Evolutionary conservation across 352 stramenopile species (phyloP).

Genomic region (Blastocystis sp.): DNA sequence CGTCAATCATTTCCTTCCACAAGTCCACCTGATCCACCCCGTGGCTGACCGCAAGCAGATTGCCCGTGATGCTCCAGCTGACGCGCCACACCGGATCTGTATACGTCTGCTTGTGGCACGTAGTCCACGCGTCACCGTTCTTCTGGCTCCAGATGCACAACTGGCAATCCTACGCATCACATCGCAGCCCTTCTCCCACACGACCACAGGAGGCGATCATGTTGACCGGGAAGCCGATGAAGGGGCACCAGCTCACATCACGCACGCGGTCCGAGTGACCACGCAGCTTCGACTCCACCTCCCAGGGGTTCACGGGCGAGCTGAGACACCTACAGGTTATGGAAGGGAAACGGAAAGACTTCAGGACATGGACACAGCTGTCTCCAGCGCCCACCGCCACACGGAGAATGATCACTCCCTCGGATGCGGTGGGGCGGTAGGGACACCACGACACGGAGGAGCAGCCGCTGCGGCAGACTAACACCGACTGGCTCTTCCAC

Average conservation of each 20-base stretch:
- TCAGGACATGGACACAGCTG: constrained; percentile 94
- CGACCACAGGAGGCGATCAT: constrained; percentile 83
- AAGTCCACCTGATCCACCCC: constrained; percentile 93
- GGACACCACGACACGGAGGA: constrained; percentile 94
- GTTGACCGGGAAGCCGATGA: constrained; percentile 85
- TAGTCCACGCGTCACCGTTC: constrained; percentile 73
- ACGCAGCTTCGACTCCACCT: constrained; percentile 60
- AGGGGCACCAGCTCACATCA: constrained; percentile 94
- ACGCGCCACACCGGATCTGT: constrained; percentile 93
- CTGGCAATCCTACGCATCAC: constrained; percentile 75
- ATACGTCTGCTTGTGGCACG: constrained; percentile 85
- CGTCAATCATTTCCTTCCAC: constrained; percentile 95
- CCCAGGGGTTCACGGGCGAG: constrained; percentile 41
- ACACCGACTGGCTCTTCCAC: constrained; percentile 86
- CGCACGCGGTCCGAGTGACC: constrained; percentile 84
- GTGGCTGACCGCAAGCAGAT: constrained; percentile 92
- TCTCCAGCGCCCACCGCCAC: constrained; percentile 93
- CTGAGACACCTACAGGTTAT: constrained; percentile 29
- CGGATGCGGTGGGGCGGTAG: constrained; percentile 76
- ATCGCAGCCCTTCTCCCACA: not conserved
- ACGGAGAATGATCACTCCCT: constrained; percentile 70
- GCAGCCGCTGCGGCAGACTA: constrained; percentile 80
- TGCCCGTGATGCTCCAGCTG: constrained; percentile 94
- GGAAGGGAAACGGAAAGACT: constrained; percentile 70
- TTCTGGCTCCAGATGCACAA: constrained; percentile 89